Conservation (phyloP, 208 protist species). For the Leishmania turanica region DNA sequence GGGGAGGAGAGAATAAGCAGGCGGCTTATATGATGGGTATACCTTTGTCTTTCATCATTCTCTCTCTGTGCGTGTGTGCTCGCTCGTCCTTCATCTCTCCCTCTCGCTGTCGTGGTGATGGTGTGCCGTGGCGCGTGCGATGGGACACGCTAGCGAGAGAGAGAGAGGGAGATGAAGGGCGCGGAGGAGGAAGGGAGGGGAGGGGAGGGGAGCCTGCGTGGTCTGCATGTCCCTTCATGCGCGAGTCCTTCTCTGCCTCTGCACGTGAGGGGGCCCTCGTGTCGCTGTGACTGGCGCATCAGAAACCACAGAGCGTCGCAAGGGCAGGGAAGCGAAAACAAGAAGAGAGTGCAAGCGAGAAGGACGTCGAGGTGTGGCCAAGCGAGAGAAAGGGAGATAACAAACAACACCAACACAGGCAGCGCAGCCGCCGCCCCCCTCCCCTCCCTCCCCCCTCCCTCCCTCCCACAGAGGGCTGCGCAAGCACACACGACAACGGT, state of each 20-base stretch:
- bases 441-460: no score
- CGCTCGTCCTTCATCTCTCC: not conserved
- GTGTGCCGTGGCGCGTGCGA: not conserved
- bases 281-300: no score
- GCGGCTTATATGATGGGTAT: not conserved
- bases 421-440: not conserved
- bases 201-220: not conserved
- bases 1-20: not conserved
- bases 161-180: not conserved
- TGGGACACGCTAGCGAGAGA: not conserved
- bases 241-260: no score
- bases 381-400: not conserved
- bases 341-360: not conserved
- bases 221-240: no score
- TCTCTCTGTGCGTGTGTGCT: no score
- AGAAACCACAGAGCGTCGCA: no score
- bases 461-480: no score
- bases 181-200: not conserved
- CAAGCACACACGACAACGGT: not conserved
- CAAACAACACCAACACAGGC: not conserved
- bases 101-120: not conserved
- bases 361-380: not conserved
- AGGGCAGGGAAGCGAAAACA: no score
- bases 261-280: no score
- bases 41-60: not conserved